phyloP scores from a whole-genome alignment of 768 basidiomycete species.

The Mycena capillaripes region DNA sequence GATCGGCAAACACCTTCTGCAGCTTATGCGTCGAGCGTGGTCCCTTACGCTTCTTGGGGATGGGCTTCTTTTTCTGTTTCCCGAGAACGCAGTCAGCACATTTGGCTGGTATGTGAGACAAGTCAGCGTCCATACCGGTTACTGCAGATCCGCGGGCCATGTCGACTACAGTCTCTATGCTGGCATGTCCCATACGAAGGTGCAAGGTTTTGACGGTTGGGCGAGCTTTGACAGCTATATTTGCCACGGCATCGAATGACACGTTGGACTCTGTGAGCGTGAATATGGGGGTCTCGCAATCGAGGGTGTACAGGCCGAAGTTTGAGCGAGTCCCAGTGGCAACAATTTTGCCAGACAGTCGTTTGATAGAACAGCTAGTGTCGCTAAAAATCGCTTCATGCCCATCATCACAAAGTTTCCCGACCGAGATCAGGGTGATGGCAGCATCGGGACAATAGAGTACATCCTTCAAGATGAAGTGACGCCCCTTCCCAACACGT shows the following conservation, averaged over 20 bases:
- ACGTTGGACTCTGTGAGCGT: background rate
- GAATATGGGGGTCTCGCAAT: too few species aligned
- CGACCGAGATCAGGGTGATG: background rate
- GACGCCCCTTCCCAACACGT: background rate
- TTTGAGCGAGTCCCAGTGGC: background rate
- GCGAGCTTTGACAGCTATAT: background rate
- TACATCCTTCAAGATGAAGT: slow-evolving; percentile 13
- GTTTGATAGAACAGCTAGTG: background rate
- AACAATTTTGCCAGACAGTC: background rate
- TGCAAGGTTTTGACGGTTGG: background rate
- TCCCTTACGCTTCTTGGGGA: background rate
- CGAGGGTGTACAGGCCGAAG: background rate
- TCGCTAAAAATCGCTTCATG: background rate
- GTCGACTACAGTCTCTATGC: background rate
- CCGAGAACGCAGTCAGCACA: slow-evolving; percentile 14
- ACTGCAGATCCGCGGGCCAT: slow-evolving; percentile 4
- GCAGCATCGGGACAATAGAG: slow-evolving; percentile 2
- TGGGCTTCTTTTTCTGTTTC: slow-evolving; percentile 13
- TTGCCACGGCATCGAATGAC: background rate
- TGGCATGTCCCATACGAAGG: background rate
- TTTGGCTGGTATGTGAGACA: background rate
- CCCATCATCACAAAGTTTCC: slow-evolving; percentile 10
- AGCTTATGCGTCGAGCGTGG: background rate
- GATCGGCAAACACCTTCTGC: slow-evolving; percentile 10
- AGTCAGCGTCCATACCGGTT: background rate